Evolutionary conservation across 805 yeast species (phyloP).

Genomic region (Candida mattraensis): DNA sequence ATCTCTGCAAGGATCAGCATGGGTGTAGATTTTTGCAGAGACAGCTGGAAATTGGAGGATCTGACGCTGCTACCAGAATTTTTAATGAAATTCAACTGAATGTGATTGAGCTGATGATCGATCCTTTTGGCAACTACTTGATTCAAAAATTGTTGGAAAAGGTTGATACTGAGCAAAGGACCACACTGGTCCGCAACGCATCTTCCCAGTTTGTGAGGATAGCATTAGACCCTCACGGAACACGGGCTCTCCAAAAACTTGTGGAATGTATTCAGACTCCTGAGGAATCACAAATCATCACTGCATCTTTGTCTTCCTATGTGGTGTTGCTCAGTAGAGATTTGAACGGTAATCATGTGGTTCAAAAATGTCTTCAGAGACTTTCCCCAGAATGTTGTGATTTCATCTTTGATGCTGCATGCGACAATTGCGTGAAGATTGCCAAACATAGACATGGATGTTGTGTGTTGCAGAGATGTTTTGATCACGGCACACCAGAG

Average conservation of each 20-base stretch:
- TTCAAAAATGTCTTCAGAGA: constrained; percentile 85
- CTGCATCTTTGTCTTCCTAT: constrained; percentile 45
- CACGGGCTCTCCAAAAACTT: constrained; percentile 89
- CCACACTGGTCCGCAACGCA: constrained; percentile 66
- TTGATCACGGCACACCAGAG: constrained; percentile 76
- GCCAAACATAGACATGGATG: constrained; percentile 98
- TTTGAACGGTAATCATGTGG: constrained; percentile 94
- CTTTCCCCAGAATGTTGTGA: constrained; percentile 70
- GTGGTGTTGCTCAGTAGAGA: constrained; percentile 83
- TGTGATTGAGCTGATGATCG: constrained; percentile 86
- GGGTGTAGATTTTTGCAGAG: constrained; percentile 92
- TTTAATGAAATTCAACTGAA: constrained; percentile 78
- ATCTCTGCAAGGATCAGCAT: constrained; percentile 92
- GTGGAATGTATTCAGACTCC: constrained; percentile 76
- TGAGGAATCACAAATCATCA: constrained; percentile 62
- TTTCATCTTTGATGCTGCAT: constrained; percentile 86
- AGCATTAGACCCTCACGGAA: constrained; percentile 93
- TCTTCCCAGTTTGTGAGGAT: constrained; percentile 72
- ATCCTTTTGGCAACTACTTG: constrained; percentile 96
- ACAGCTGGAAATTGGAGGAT: constrained; percentile 67
- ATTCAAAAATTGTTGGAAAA: constrained; percentile 87
- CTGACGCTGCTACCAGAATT: constrained; percentile 68
- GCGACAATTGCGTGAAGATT: constrained; percentile 68
- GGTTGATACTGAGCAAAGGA: constrained; percentile 67
- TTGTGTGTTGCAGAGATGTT: constrained; percentile 92